Conservation (phyloP, 257 asterid genomes). For the Solanum raphanifolium region DNA sequence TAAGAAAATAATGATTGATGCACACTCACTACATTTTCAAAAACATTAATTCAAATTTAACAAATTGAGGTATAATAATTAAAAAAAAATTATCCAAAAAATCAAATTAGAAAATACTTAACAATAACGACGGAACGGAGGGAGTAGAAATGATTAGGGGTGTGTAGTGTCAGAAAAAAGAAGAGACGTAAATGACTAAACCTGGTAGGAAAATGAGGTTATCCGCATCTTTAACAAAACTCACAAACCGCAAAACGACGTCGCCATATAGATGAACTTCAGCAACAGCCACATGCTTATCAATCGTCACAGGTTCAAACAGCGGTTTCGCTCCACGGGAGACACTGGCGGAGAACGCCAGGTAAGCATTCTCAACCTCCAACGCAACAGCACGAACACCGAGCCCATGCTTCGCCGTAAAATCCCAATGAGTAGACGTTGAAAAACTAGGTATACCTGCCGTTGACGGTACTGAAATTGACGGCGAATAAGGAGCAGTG, state of each 20-base stretch:
- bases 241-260: conserved; percentile 56
- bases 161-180: conserved; percentile 21
- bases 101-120: too few relatives aligned
- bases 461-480: conserved; percentile 35
- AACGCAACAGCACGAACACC: conserved; percentile 77
- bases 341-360: conserved; percentile 45
- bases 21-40: too few relatives aligned
- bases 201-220: conserved; percentile 40
- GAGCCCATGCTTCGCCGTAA: conserved; percentile 59
- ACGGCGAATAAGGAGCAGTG: conserved; percentile 76
- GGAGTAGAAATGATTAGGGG: too few relatives aligned
- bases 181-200: neutral
- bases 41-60: too few relatives aligned
- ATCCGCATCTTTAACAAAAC: conserved; percentile 8
- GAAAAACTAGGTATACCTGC: conserved; percentile 60
- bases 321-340: conserved; percentile 63
- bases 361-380: conserved; percentile 44
- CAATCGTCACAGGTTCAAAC: conserved; percentile 31
- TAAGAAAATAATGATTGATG: too few relatives aligned
- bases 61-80: too few relatives aligned
- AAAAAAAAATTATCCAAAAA: too few relatives aligned
- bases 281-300: conserved; percentile 35
- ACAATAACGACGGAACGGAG: too few relatives aligned
- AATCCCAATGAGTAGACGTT: conserved; percentile 29
- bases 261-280: conserved; percentile 80